Evolutionary conservation across 306 rosid genomes (phyloP).

Genomic region (Rosa multiflora): DNA sequence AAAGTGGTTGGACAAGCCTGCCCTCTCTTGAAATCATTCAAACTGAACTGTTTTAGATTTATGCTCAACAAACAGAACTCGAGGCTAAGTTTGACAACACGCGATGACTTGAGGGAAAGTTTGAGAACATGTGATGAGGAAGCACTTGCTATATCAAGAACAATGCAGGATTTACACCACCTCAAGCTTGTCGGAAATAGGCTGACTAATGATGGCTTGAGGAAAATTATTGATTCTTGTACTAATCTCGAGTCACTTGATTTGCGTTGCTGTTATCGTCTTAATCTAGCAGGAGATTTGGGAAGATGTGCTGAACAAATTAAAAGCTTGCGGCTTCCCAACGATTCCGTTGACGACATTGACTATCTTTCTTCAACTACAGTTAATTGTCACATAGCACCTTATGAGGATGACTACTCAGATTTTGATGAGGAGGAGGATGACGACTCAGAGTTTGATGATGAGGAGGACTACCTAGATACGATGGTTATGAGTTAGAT

Average conservation of each 20-base stretch:
- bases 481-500: too few relatives aligned
- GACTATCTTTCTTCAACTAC: not conserved
- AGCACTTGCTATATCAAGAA: not conserved
- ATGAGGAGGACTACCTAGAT: too few relatives aligned
- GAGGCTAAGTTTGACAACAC: too few relatives aligned
- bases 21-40: not conserved
- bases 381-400: too few relatives aligned
- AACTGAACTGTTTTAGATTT: not conserved
- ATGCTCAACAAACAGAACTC: too few relatives aligned
- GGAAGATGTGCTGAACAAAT: constrained; percentile 49
- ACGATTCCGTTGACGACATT: constrained; percentile 36
- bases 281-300: constrained; percentile 36
- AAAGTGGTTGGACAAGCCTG: too few relatives aligned
- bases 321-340: constrained; percentile 42
- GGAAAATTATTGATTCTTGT: constrained; percentile 63
- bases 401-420: too few relatives aligned
- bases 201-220: not conserved
- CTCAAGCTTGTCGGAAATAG: not conserved
- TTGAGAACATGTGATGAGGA: too few relatives aligned
- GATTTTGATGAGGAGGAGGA: too few relatives aligned
- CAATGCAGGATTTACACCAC: not conserved
- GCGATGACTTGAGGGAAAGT: constrained; percentile 36
- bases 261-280: constrained; percentile 42
- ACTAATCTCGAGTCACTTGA: constrained; percentile 62
- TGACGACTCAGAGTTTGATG: too few relatives aligned